Base-by-base conservation (phyloP, 2,329 filamentous ascomycete genomes). In the Colletotrichum sp. region DNA sequence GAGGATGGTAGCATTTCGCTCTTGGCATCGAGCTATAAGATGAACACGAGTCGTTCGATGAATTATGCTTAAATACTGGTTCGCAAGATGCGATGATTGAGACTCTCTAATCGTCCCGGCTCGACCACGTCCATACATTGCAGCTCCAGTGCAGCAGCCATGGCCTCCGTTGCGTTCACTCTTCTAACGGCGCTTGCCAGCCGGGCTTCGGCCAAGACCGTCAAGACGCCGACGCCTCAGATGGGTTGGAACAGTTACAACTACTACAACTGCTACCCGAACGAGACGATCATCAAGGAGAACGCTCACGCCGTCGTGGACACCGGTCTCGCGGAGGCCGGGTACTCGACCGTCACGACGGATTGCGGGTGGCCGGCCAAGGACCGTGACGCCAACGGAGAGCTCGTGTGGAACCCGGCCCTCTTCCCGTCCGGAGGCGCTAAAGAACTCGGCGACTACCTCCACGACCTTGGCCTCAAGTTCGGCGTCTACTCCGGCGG, bases 211-310 rank as follows among this genome's bases (percentile, higher is more conserved):
- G 75, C 75, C 68, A 74, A 52, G 64, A 78, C 76, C 12, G 63
- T 74, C 57, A 80, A 76, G 30, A 82, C 82, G 2, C 77, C 80
- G 7, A 85, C 85, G 1, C 87, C 87, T 3, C 84, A 85, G 1
- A 87, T 88, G 86, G 86, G 90, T 15, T 92, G 90, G 90, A 92
- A 92, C 76, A 89, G 87, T 3, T 92, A 92, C 78, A 93, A 93
- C 70, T 84, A 87, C 55, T 91, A 90, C 80, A 84, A 82, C 66
- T 91, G 90, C 79, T 81, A 82, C 2, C 88, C 88, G 0, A 88
- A 83, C 55, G 87, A 91, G 77, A 81, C 80, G 1, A 88, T 88
- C 48, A 87, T 91, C 28, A 85, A 87, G 57, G 82, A 84, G 4
- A 92, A 90, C 72, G 89, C 90, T 1, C 82, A 90, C 57, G 90